Base-by-base conservation (phyloP, 139 green algal genomes). In the Picochlorum sp. region DNA sequence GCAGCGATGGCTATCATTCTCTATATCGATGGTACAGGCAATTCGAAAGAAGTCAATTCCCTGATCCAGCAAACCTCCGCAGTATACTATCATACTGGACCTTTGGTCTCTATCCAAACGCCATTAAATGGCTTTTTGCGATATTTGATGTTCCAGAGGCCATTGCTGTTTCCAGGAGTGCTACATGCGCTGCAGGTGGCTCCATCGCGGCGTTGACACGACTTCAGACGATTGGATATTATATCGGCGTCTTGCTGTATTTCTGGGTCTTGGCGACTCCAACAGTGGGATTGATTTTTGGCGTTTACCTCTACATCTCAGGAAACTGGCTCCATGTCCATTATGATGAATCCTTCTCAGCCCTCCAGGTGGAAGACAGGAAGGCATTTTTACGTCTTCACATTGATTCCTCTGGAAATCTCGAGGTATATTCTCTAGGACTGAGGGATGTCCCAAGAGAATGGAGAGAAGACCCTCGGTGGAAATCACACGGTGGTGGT, bases 201-300 rank as follows among this genome's bases (percentile, higher is more conserved):
- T 49, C 63, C 11, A 52, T 84, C 61, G 65, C 62, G 4, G 21
- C 56, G 2, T 64, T 93, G 18, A 78, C 66, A n/a, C 79, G 86
- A 14, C 45, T 88, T 13, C 81, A 91, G 79, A 79, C 76, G 0
- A n/a, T 79, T 20, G 76, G 67, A 4, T 96, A 90, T 80, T 96
- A 96, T 62, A 34, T 47, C 7, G 88, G 83, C 57, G 85, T 91
- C 80, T 76, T 96, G 20, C 71, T 76, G 4, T 96, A 96, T 71
- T 96, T 90, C 70, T 96, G 89, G 89, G 70, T 96, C 54, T 76
- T 96, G 20, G 88, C 87, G 52, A 92, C 85, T 2, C 89, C 89
- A 18, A 78, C 80, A 24, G 79, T 95, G 14, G 86, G 75, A 52
- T 77, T 86, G 60, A 61, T 95, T 3, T 94, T 95, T 63, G 88